These are phyloP conservation scores for Rasamsonia emersonii DNA, from an alignment of 2,329 filamentous ascomycete species.

Conservation along the genomic window DNA sequence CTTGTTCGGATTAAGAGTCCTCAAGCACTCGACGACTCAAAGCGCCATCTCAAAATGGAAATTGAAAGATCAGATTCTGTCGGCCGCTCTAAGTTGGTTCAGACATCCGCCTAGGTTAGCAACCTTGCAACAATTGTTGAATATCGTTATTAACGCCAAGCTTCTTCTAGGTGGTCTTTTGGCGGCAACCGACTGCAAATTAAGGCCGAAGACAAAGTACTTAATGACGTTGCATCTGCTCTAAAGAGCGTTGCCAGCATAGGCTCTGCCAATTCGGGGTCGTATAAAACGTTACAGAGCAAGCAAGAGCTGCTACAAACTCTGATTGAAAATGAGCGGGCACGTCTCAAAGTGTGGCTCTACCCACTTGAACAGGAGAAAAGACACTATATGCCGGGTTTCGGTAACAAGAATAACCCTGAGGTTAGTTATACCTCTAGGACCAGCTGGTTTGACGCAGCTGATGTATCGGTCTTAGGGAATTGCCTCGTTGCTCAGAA, in stretches of 20 bases:
- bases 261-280: slow-evolving; percentile 41
- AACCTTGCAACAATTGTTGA: neutral
- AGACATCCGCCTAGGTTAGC: slow-evolving; percentile 58
- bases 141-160: neutral
- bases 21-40: slow-evolving; percentile 59
- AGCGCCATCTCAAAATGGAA: slow-evolving; percentile 65
- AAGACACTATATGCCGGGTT: slow-evolving; percentile 42
- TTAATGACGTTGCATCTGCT: slow-evolving; percentile 63
- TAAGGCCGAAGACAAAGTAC: slow-evolving; percentile 79
- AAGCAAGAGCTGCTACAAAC: slow-evolving; percentile 79
- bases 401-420: slow-evolving; percentile 31
- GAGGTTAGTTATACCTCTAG: slow-evolving; percentile 23
- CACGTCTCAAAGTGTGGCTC: slow-evolving; percentile 80
- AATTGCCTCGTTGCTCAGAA: slow-evolving; percentile 59
- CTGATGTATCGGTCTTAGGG: too few relatives aligned
- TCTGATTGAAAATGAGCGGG: slow-evolving; percentile 76
- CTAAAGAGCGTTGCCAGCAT: slow-evolving; percentile 58
- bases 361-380: slow-evolving; percentile 63
- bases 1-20: slow-evolving; percentile 68
- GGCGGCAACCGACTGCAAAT: slow-evolving; percentile 88
- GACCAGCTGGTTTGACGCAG: slow-evolving; percentile 8
- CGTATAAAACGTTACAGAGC: slow-evolving; percentile 57
- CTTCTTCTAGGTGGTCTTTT: slow-evolving; percentile 69
- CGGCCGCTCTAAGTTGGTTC: slow-evolving; percentile 86
- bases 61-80: slow-evolving; percentile 80